phyloP scores from a whole-genome alignment of 192 early-diverging fungal species.

The Jimgerdemannia flammicorona region DNA sequence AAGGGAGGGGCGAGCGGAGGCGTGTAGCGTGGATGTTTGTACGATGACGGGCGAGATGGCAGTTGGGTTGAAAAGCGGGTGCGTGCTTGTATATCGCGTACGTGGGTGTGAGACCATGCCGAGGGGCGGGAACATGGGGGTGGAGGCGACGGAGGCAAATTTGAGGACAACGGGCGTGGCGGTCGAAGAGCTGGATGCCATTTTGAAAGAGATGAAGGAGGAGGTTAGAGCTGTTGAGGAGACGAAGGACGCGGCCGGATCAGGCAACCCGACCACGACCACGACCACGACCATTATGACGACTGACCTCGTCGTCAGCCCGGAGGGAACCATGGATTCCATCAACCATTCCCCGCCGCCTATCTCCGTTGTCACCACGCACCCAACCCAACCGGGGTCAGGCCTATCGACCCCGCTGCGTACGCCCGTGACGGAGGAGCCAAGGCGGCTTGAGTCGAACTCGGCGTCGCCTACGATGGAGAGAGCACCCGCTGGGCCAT shows the following conservation, averaged over 20 bases:
- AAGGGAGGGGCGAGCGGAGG: slow-evolving; percentile 15
- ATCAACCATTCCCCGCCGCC: slow-evolving; percentile 3
- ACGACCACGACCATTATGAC: neutral
- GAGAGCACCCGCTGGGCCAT: no score
- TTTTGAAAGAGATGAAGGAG: slow-evolving; percentile 2
- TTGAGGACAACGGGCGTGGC: slow-evolving; percentile 2
- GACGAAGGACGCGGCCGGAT: neutral
- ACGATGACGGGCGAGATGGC: slow-evolving; percentile 16
- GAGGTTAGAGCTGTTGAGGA: neutral
- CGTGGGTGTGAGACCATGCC: neutral
- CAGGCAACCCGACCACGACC: neutral
- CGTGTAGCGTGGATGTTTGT: slow-evolving; percentile 30
- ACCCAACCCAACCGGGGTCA: no score
- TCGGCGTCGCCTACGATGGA: no score
- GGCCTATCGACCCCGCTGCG: no score
- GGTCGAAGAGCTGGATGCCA: slow-evolving; percentile 4
- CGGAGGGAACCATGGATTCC: neutral
- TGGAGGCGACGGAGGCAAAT: neutral
- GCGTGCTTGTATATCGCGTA: slow-evolving; percentile 16
- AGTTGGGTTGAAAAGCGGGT: slow-evolving; percentile 30
- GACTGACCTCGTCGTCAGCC: neutral
- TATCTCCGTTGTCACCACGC: neutral
- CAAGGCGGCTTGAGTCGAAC: no score
- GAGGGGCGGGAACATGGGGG: neutral
- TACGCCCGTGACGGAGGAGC: no score